phyloP scores from a whole-genome alignment of 805 yeast species.

The Candida alai region DNA sequence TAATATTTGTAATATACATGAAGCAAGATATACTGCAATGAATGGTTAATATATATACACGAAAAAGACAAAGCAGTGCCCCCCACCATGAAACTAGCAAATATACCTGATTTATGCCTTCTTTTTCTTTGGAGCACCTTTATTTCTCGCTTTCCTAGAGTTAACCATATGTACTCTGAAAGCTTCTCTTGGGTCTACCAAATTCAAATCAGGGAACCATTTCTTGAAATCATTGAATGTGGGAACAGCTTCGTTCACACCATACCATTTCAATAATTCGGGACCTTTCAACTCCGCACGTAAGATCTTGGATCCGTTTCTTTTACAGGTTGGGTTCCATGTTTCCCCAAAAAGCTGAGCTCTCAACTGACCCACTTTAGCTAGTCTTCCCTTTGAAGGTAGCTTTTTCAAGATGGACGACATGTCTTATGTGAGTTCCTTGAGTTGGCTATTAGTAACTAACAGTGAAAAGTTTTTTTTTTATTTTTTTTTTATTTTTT shows the following conservation, averaged over 20 bases:
- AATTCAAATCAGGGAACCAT: constrained; percentile 47
- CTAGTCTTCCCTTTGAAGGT: constrained; percentile 46
- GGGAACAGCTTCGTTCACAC: constrained; percentile 61
- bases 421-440: constrained; percentile 11
- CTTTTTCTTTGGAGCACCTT: constrained; percentile 82
- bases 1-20: constrained; percentile 8
- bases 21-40: too few species aligned
- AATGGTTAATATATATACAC: constrained; percentile 6
- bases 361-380: constrained; percentile 54
- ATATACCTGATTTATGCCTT: constrained; percentile 13
- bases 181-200: constrained; percentile 65
- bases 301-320: constrained; percentile 73
- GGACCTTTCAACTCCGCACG: constrained; percentile 71
- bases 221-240: constrained; percentile 56
- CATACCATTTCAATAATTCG: constrained; percentile 66
- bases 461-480: background rate
- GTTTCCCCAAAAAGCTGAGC: constrained; percentile 66
- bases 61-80: constrained; percentile 2
- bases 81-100: background rate
- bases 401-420: constrained; percentile 29
- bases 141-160: constrained; percentile 76
- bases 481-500: too few species aligned
- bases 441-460: background rate
- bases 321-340: constrained; percentile 59
- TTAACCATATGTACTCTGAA: constrained; percentile 63